A percentile compares a stretch with the other conserved stretches of the same genome.
phyloP scores from a whole-genome alignment of 768 basidiomycete genomes.

The Suillus subalutaceus region DNA sequence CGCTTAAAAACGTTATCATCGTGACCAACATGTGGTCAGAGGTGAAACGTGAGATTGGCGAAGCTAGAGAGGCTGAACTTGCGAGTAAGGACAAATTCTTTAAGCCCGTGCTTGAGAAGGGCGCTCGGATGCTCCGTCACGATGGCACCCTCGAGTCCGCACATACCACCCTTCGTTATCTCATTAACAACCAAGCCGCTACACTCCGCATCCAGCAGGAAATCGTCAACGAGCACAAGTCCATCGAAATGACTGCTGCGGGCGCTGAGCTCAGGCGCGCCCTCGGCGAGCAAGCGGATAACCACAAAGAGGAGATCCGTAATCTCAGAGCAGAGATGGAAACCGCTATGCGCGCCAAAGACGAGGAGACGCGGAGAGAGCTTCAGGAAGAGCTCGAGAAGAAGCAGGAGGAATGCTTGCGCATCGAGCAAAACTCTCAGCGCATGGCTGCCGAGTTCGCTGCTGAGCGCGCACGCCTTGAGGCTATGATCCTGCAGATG shows the following conservation, averaged over 20 bases:
- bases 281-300: slow-evolving; percentile 47
- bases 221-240: slow-evolving; percentile 50
- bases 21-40: slow-evolving; percentile 59
- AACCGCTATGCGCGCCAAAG: slow-evolving; percentile 44
- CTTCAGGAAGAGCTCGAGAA: slow-evolving; percentile 47
- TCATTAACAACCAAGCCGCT: slow-evolving; percentile 44
- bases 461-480: slow-evolving; percentile 39
- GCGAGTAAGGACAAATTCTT: slow-evolving; percentile 47
- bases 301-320: slow-evolving; percentile 51
- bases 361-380: slow-evolving; percentile 49
- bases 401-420: slow-evolving; percentile 46
- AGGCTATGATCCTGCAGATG: slow-evolving; percentile 31
- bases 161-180: slow-evolving; percentile 42
- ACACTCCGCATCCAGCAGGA: slow-evolving; percentile 58
- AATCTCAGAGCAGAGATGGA: slow-evolving; percentile 50
- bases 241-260: slow-evolving; percentile 54
- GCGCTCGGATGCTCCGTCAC: slow-evolving; percentile 49
- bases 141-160: slow-evolving; percentile 43
- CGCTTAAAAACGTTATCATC: slow-evolving; percentile 53
- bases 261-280: slow-evolving; percentile 55
- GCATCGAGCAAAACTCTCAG: slow-evolving; percentile 42
- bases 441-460: slow-evolving; percentile 43
- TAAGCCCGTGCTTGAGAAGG: slow-evolving; percentile 52
- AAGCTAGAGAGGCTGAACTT: slow-evolving; percentile 50
- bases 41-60: slow-evolving; percentile 41